These are phyloP conservation scores for Phanerochaete sordida DNA, from an alignment of 768 basidiomycete species.

Conservation along the genomic window DNA sequence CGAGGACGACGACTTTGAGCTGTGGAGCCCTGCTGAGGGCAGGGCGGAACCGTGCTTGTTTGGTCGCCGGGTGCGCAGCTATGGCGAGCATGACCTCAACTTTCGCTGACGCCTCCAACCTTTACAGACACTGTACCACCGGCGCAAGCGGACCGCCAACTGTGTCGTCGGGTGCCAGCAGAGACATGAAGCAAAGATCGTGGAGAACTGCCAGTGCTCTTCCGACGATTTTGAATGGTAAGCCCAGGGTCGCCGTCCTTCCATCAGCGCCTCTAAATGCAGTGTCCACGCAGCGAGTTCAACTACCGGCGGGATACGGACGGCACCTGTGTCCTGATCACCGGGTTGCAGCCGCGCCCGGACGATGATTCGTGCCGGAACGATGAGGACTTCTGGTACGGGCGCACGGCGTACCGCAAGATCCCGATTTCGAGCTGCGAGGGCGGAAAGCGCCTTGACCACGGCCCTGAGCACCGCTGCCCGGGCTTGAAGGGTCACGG, in stretches of 20 bases:
- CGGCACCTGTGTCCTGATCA: conserved; percentile 75
- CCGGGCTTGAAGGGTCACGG: conserved; percentile 77
- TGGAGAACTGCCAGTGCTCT: conserved; percentile 71
- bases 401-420: conserved; percentile 86
- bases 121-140: conserved; percentile 84
- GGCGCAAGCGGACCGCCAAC: conserved; percentile 71
- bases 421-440: conserved; percentile 87
- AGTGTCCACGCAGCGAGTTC: conserved; percentile 67
- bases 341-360: conserved; percentile 61
- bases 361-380: conserved; percentile 59
- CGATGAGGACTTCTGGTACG: conserved; percentile 85
- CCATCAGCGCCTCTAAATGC: neutral
- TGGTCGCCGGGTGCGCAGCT: conserved; percentile 68
- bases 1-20: conserved; percentile 87
- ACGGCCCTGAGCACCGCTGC: conserved; percentile 70
- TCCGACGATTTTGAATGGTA: conserved; percentile 92
- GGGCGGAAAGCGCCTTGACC: conserved; percentile 77
- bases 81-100: no score
- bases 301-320: conserved; percentile 71
- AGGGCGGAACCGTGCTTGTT: conserved; percentile 89
- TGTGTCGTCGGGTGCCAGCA: conserved; percentile 78
- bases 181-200: conserved; percentile 49
- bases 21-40: conserved; percentile 93
- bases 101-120: neutral
- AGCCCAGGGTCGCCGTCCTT: conserved; percentile 19